A percentile compares a stretch with the other conserved stretches of the same genome.
Evolutionary conservation across 23 red algal species (phyloP).

Genomic region (Agarophyton chilense): DNA sequence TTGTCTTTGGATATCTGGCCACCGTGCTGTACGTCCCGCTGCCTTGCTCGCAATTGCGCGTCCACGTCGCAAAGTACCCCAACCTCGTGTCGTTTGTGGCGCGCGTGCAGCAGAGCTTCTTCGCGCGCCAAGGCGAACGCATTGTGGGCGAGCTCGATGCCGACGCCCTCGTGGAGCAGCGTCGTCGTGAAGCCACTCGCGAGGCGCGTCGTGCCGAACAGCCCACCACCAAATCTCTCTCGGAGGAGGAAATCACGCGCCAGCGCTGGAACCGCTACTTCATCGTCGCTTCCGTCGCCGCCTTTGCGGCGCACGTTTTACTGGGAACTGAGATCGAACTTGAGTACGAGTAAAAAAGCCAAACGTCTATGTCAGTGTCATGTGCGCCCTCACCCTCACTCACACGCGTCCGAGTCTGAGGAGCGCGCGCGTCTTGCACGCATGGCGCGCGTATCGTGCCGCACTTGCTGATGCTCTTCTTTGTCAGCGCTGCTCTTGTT

Average conservation of each 20-base stretch:
- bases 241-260: conserved; percentile 21
- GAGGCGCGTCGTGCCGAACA: background rate
- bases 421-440: background rate
- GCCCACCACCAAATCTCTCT: background rate
- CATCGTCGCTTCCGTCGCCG: conserved; percentile 18
- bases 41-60: conserved; percentile 48
- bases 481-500: background rate
- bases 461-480: background rate
- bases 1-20: conserved; percentile 71
- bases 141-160: conserved; percentile 44
- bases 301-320: conserved; percentile 63
- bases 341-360: conserved; percentile 8
- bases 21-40: conserved; percentile 69
- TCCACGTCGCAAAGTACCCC: conserved; percentile 23
- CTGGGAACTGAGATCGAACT: conserved; percentile 71
- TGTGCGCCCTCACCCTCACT: background rate
- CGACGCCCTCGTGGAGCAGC: conserved; percentile 22
- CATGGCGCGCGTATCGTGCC: background rate
- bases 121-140: conserved; percentile 46
- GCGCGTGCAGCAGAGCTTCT: conserved; percentile 37
- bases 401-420: background rate
- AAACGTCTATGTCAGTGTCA: too few relatives aligned
- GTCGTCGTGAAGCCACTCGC: background rate
- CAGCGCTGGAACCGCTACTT: conserved; percentile 64
- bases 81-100: conserved; percentile 61